phyloP scores from a whole-genome alignment of 208 protist species.

The Wallacemonas collosoma region DNA sequence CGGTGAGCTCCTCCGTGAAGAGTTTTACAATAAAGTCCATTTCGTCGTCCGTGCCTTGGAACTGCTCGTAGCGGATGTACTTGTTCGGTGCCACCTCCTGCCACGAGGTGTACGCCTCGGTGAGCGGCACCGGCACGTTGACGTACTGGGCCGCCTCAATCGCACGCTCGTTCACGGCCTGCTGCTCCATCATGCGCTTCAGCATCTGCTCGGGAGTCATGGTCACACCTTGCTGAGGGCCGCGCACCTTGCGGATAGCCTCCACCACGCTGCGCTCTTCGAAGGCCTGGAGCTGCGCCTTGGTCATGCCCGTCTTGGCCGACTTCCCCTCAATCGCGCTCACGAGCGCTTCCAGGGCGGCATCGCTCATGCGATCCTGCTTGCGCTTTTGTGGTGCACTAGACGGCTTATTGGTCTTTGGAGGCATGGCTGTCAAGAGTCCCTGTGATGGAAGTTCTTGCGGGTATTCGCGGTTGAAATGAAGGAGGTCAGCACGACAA shows the following conservation, averaged over 20 bases:
- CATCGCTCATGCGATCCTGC: constrained; percentile 37
- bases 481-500: too few species aligned
- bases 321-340: constrained; percentile 63
- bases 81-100: constrained; percentile 66
- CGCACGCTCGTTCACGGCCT: constrained; percentile 38
- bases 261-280: constrained; percentile 44
- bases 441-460: too few species aligned
- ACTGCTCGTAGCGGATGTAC: constrained; percentile 86
- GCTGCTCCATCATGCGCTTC: constrained; percentile 41
- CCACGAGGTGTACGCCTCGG: constrained; percentile 51
- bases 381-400: constrained; percentile 38
- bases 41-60: constrained; percentile 67
- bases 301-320: constrained; percentile 70
- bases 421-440: constrained; percentile 16
- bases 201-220: constrained; percentile 40
- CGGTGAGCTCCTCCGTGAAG: constrained; percentile 95
- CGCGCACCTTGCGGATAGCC: constrained; percentile 34
- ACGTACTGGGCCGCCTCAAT: constrained; percentile 57
- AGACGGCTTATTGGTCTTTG: constrained; percentile 25
- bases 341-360: constrained; percentile 60
- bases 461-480: too few species aligned
- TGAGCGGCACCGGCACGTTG: constrained; percentile 61
- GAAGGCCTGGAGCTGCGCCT: constrained; percentile 50
- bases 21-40: constrained; percentile 93
- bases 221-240: constrained; percentile 11